These are phyloP conservation scores for Bryum argenteum DNA, from an alignment of 225 moss, liverwort and hornwort species.

Conservation along the genomic window DNA sequence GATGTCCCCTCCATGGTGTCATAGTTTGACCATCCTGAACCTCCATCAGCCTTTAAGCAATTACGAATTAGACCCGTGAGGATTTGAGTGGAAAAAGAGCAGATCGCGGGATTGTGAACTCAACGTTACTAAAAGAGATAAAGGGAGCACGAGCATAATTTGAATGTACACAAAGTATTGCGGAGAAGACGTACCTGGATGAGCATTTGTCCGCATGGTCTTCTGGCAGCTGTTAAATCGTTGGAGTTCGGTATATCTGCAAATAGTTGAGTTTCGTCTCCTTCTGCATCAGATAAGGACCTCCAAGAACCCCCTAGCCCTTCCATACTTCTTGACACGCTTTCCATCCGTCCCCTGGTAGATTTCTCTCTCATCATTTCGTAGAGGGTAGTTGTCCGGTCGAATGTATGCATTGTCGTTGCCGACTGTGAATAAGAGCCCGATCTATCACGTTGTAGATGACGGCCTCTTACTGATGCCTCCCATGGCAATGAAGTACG, in stretches of 20 bases:
- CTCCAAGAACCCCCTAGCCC: constrained; percentile 46
- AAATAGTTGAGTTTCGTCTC: constrained; percentile 30
- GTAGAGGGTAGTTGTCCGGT: constrained; percentile 36
- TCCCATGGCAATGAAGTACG: constrained; percentile 24
- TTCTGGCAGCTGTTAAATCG: constrained; percentile 17
- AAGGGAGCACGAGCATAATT: neutral
- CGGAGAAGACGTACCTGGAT: constrained; percentile 34
- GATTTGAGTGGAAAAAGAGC: neutral
- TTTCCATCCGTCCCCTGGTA: constrained; percentile 53
- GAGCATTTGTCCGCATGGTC: constrained; percentile 5
- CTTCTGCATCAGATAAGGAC: constrained; percentile 41
- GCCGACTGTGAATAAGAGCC: constrained; percentile 41
- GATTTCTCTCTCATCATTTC: constrained; percentile 51
- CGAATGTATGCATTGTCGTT: constrained; percentile 46
- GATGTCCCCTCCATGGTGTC: constrained; percentile 24
- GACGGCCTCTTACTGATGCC: constrained; percentile 24
- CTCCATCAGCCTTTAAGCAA: constrained; percentile 30
- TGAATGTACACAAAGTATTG: neutral
- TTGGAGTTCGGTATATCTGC: constrained; percentile 22
- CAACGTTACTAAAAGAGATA: too few species aligned
- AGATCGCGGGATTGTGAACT: too few species aligned
- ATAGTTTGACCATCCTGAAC: constrained; percentile 29
- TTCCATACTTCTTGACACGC: constrained; percentile 59
- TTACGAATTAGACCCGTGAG: neutral
- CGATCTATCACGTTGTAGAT: constrained; percentile 28